These are phyloP conservation scores for Pistacia integerrima DNA, from an alignment of 345 rosid species.

Conservation along the genomic window DNA sequence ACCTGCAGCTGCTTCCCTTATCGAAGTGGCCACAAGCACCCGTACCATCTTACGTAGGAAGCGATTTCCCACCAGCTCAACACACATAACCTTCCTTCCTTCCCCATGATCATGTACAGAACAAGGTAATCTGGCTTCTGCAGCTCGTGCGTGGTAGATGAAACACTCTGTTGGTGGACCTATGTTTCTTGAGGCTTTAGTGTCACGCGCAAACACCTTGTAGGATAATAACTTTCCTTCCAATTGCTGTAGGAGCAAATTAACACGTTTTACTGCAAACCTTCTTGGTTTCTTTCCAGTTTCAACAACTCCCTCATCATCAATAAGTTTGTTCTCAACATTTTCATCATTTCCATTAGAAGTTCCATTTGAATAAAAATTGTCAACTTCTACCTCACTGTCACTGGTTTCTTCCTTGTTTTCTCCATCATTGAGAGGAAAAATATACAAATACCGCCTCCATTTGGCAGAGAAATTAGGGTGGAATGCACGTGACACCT, in stretches of 20 bases:
- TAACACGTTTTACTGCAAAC: conserved; percentile 67
- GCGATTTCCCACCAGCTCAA: conserved; percentile 89
- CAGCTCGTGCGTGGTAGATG: conserved; percentile 86
- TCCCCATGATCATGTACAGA: conserved; percentile 51
- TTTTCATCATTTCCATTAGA: conserved; percentile 34
- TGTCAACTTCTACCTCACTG: conserved; percentile 30
- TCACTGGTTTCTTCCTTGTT: conserved; percentile 33
- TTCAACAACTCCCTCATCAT: conserved; percentile 38
- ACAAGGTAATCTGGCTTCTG: conserved; percentile 58
- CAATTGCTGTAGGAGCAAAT: conserved; percentile 69
- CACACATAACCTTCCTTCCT: conserved; percentile 71
- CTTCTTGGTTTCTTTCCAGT: conserved; percentile 47
- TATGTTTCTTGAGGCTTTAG: conserved; percentile 90
- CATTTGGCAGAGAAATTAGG: conserved; percentile 97
- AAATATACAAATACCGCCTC: conserved; percentile 88
- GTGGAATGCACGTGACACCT: conserved; percentile 85
- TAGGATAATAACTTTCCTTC: conserved; percentile 85
- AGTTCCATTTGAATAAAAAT: conserved; percentile 25
- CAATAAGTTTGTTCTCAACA: conserved; percentile 23
- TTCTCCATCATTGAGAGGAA: conserved; percentile 69
- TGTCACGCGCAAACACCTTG: conserved; percentile 92
- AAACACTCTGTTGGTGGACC: conserved; percentile 97
- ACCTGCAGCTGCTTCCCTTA: conserved; percentile 95
- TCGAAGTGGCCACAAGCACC: conserved; percentile 84
- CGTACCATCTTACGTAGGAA: conserved; percentile 98